Conservation (phyloP, 257 asterid species). For the Solanum sparsipilum region DNA sequence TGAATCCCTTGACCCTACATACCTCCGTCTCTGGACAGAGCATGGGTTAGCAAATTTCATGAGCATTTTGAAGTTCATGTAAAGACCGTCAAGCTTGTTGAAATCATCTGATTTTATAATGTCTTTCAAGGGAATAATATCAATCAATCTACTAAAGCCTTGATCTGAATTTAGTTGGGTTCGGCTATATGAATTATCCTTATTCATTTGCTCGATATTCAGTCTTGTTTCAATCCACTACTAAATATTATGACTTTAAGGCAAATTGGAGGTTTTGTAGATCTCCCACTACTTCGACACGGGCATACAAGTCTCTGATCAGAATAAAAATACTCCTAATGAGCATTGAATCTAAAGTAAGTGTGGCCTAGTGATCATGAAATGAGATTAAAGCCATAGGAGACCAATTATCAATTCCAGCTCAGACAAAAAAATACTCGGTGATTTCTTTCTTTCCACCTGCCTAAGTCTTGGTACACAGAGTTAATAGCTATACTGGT, state of each 20-base stretch:
- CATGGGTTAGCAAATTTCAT: neutral
- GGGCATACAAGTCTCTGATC: neutral
- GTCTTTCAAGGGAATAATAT: neutral
- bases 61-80: neutral
- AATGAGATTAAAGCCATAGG: neutral
- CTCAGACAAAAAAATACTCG: neutral
- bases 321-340: neutral
- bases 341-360: neutral
- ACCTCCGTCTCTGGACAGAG: neutral
- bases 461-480: neutral
- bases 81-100: neutral
- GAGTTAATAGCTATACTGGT: neutral
- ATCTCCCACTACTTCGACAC: neutral
- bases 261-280: neutral
- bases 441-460: neutral
- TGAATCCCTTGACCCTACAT: neutral
- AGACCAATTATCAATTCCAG: neutral
- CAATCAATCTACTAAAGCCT: neutral
- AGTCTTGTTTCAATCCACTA: neutral
- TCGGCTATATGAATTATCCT: neutral
- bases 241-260: neutral
- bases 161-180: neutral
- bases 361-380: neutral
- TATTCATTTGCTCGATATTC: neutral
- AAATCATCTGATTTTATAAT: neutral